Base-by-base conservation (phyloP, 1,284 basidiomycete species). In the Sutorius eximius region DNA sequence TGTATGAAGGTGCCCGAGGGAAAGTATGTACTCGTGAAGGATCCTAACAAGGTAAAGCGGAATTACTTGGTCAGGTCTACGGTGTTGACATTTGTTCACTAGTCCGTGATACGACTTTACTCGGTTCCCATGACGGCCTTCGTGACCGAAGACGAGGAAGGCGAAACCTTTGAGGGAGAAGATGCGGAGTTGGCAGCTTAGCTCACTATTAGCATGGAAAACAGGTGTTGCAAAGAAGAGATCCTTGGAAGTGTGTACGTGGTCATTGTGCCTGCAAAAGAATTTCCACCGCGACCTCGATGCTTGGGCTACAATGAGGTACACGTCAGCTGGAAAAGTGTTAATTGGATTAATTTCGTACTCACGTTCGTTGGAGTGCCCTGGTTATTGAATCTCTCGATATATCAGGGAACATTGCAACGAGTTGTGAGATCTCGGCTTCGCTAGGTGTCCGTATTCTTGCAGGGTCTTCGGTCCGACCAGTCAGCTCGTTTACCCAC, bases 1-100 rank as follows among this genome's bases (percentile, higher is more conserved):
- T 91, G 89, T 71, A 85, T 96, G 84, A 94, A 95, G 75, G 89
- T 95, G 82, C 91, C 92, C 27, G 95, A 98, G 73, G 95, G 95
- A 70, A 97, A 96, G 73, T 98, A 96, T 71, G 88, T 98, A 20
- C 78, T 98, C 30, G 85, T 98, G 59, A 96, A 96, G 76, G 95
- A 98, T 74, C 95, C 95, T 20, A 98, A 98, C 82, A 93, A 85
- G 85, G 94, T 96, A 71, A 49, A 36, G 34, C 45, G 24, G 9
- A 47, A 43, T 51, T 46, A 54, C 16, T 52, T 16, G 53, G 53
- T 7, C 16, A 36, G 3, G 22, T 43, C 20, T 51, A 49, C 12
- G 34, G 24, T 45, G 45, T 56, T 60, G 30, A 60, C 52, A 30
- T 51, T 20, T 20, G 45, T 57, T 63, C 64, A 61, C 61, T 51